Evolutionary conservation across 805 yeast species (phyloP), one percentile per base, ranked within the genome.

Genomic region (Ogataea corticis): DNA sequence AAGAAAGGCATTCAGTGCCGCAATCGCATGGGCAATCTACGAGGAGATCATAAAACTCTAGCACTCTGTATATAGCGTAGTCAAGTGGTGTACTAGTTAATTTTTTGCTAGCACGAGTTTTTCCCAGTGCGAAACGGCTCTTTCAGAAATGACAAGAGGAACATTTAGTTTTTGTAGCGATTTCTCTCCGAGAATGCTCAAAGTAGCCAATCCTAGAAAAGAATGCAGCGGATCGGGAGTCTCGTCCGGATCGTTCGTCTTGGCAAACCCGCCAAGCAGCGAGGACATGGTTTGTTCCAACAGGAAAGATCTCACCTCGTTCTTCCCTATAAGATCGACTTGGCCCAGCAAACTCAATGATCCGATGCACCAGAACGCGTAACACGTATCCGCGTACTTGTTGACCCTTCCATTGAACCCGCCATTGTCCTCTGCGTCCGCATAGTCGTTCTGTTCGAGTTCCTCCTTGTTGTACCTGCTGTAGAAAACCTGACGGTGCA

Each of bases 11-110:
- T 64, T 87, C 38, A 86, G 96, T 65, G 92, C 97, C 0, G 97
- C 96, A 1, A 89, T 94, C 49, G 90, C 96, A 40, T 94, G 99
- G 99, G 88, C 96, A 48, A 83, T 94, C 18, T 94, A 92, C 63
- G 99, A 94, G 65, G 97, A 94, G 61, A 68, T 92, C 44, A 77
- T 92, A 32, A 77, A 76, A 38, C 45, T 63, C 27, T 63, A 25
- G 38, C 30, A 11, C 3, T 16, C 14, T 41, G 42, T 46, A 42
- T 11, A 42, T 42, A 49, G 10, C 33, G 11, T 36, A 12, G 14
- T 19, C 35, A 16, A 33, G n/a, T n/a, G n/a, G n/a, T n/a, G n/a
- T n/a, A n/a, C n/a, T n/a, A n/a, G n/a, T n/a, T n/a, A n/a, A n/a
- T n/a, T n/a, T n/a, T n/a, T n/a, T n/a, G n/a, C n/a, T n/a, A n/a